Base-by-base conservation (phyloP, 441 rosid genomes). In the Pelargonium myrrhifolium region DNA sequence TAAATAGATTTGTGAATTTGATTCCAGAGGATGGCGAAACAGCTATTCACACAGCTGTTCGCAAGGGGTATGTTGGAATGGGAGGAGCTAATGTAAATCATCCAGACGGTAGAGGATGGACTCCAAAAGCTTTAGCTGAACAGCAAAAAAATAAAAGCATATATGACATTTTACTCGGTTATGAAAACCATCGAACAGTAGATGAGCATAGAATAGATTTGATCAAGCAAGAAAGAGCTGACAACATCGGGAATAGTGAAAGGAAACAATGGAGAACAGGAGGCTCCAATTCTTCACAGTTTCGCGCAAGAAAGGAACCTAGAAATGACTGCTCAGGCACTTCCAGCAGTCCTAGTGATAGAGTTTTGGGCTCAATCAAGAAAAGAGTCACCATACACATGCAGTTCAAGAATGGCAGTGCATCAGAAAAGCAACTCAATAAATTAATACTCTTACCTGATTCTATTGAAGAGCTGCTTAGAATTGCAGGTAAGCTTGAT, bases 331-430 rank as follows among this genome's bases (percentile, higher is more conserved):
- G 78, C 68, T 71, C 84, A 42, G 66, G 76, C 74, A 51, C 35
- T 70, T 69, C 78, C 55, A 66, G 43, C 56, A 49, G 67, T 68
- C 65, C 69, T 47, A 58, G 72, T 18, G 65, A 75, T 42, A 45
- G 65, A 75, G 77, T 62, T 58, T 71, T 43, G 63, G 65, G 53
- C 64, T 45, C 73, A 6, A 77, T 67, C 65, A 82, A 72, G 72
- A 85, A 82, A 83, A 88, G 99, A 82, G 91, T 94, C 69, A 88
- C 96, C 6, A 87, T 94, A 71, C 89, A 89, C 81, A 80, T 83
- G 90, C 76, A 70, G 77, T 72, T 75, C 55, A 81, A 66, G 51
- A 75, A 10, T 42, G 76, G 77, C 67, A 75, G 76, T 61, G 70
- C 70, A 62, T 73, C 83, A 18, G 76, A 79, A 15, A 59, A 65